Evolutionary conservation across 495 filamentous ascomycete species (phyloP), one percentile per base, ranked within the genome.

Genomic region (Staphylotrichum tortipilum): DNA sequence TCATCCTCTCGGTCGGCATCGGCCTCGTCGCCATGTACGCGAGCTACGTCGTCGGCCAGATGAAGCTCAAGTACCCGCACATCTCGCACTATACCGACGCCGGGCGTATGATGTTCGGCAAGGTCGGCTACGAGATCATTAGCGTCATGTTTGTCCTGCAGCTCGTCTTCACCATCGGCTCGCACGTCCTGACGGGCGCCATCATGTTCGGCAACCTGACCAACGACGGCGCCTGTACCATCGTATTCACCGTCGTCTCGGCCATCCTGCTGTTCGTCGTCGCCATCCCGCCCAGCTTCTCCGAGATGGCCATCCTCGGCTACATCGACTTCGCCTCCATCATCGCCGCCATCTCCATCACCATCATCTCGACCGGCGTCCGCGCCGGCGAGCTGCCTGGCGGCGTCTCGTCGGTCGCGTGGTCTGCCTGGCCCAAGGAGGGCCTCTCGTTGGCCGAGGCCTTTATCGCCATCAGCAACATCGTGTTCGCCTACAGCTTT

Each of bases 1-100:
- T 81, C 21, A 72, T 86, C 41, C 68, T 82, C 41, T 78, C 82
- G 34, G 28, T 86, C 33, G 58, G 64, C 18, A 62, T 88, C 21
- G 86, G 86, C 15, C 59, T 84, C 18, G 53, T 86, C 10, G 79
- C 85, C 34, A 82, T 82, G 31, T 94, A 90, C 65, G 87, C 84
- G 15, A 84, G 84, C 55, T 86, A 81, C 51, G 76, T 89, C 28
- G 78, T 91, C 53, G 86, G 83, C 18, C 84, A 89, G 63, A 81
- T 92, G 62, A 90, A 89, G 62, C 54, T 81, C 41, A 75, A 69
- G 48, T 81, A 81, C 57, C 88, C 88, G 1, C 70, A 83, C n/a
- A 79, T 90, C 31, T 70, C 79, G 47, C 80, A 81, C 63, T 81
- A 89, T 63, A 80, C 81, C 18, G 85, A 92, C 58, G 85, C 79